Percentiles rank a stretch among this genome's conserved stretches.
phyloP scores from a whole-genome alignment of 108 stramenopile genomes.

The Mediolabrus comicus region DNA sequence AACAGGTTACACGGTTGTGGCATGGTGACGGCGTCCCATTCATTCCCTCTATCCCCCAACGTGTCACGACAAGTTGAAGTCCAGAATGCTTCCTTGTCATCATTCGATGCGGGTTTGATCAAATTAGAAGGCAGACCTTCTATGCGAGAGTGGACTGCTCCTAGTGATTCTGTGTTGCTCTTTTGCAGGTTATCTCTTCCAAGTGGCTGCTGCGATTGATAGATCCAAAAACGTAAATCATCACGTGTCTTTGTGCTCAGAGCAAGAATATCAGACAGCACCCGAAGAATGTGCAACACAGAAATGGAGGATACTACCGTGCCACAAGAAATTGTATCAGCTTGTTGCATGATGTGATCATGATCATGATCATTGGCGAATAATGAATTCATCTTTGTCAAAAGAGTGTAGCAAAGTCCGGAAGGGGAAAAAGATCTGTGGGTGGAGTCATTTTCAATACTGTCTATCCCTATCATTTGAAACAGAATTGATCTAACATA shows the following conservation, averaged over 20 bases:
- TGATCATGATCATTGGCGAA: neutral
- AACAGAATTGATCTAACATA: conserved; percentile 28
- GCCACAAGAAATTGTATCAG: neutral
- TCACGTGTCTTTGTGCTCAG: conserved; percentile 36
- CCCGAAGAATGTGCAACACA: conserved; percentile 20
- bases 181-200: neutral
- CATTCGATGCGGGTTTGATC: neutral
- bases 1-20: conserved; percentile 13
- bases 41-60: neutral
- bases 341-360: neutral
- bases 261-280: conserved; percentile 22
- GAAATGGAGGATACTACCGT: conserved; percentile 15
- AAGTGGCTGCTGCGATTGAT: conserved; percentile 6
- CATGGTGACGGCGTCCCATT: conserved; percentile 39
- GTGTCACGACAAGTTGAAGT: neutral
- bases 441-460: neutral
- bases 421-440: neutral
- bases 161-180: neutral
- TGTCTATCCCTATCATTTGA: neutral
- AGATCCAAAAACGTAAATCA: conserved; percentile 32
- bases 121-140: conserved; percentile 20
- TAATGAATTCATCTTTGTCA: neutral
- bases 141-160: conserved; percentile 15
- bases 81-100: conserved; percentile 15
- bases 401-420: neutral